Base-by-base conservation (phyloP, 2,329 filamentous ascomycete species). In the Hypoxylon sp. region DNA sequence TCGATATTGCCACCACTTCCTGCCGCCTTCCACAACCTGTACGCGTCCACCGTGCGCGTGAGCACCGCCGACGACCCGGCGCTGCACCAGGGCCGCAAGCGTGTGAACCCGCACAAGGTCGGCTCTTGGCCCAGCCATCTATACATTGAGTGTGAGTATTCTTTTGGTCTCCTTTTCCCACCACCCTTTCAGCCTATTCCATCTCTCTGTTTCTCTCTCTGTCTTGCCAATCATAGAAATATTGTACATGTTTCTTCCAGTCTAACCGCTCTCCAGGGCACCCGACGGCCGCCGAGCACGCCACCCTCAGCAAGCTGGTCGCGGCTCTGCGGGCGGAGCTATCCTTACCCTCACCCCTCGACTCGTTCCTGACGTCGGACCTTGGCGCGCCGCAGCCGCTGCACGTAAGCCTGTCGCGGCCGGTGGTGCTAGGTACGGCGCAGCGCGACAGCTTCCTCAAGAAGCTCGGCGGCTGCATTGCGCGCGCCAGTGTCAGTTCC, bases 81-180 rank as follows among this genome's bases (percentile, higher is more conserved):
- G 58, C 80, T 98, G 55, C 95, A 99, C 73, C 89, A 89, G 26
- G 95, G 95, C 50, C 87, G 94, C 41, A 91, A 88, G 71, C 85
- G 95, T 37, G 84, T 88, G 55, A 90, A 87, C 45, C 93, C 94
- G 20, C 95, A 99, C 75, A 80, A 94, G 21, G 85, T 87, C 57
- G 95, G 95, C 58, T 91, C 92, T 73, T 99, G 95, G 95, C 92
- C 94, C 1, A 92, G 88, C 27, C 94, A 98, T 75, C 73, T 98
- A 41, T 98, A 96, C 73, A 80, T 97, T 54, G 94, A 98, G 78
- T 99, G 95, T 96, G 81, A 76, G 87, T 79, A 53, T 4, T 33
- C 31, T 23, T 17, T 17, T 18, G 8, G n/a, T 43, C 24, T 38
- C 7, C n/a, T n/a, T n/a, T n/a, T n/a, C n/a, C n/a, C n/a, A n/a